Evolutionary conservation across 495 filamentous ascomycete species (phyloP), one percentile per base, ranked within the genome.

Genomic region (Aspergillus avenaceus): DNA sequence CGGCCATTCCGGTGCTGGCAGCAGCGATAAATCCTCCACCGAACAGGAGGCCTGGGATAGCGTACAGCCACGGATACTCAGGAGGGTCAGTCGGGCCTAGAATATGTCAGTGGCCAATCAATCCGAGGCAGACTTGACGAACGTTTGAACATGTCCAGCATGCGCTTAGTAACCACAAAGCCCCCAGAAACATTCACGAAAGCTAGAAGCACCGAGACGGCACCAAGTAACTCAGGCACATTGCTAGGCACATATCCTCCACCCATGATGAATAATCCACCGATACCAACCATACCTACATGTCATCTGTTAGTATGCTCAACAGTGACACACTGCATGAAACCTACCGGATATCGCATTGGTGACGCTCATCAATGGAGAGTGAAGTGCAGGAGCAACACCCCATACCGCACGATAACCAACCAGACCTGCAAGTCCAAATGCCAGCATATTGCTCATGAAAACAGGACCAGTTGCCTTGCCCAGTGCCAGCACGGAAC

Each of bases 121-220:
- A 4, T 11, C 9, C 2, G 8, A 16, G 26, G 24, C 23, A n/a
- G 18, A n/a, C 9, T 8, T 11, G 25, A 62, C 70, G 29, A 61
- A 71, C 84, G 80, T 51, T 85, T 86, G 64, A 92, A 92, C 88
- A 92, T 92, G 59, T 92, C 87, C n/a, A 92, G 75, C 88, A 92
- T 92, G 56, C 88, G 82, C 66, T 90, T 90, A 3, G 87, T 88
- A 41, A 92, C 85, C 13, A 90, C 85, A 58, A 92, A 92, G 1
- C 88, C 88, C 18, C 88, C 88, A 9, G 84, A 83, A 5, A 92
- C 78, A 63, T 92, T 92, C 49, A 90, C 85, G 59, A 88, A 92
- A 7, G 88, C 87, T 32, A 92, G 65, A 3, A 91, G 77, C 9
- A 92, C 88, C 9, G 87, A 91, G 0, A 77, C 66, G n/a, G 88